Evolutionary conservation across 345 rosid species (phyloP).

Genomic region (Iberis pinnata): DNA sequence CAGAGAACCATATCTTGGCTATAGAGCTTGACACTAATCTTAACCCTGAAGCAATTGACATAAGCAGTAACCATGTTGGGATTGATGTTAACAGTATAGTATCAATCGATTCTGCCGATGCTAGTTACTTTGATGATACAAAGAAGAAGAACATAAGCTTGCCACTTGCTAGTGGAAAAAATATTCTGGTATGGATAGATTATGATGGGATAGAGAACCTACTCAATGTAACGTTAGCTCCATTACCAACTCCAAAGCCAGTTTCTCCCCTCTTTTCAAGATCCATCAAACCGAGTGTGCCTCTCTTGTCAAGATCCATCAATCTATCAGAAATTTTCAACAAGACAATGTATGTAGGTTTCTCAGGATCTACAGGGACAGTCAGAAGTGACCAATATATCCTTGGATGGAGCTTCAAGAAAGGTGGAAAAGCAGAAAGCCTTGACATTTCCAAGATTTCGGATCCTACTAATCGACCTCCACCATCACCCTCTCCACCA

Average conservation of each 20-base stretch:
- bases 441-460: constrained; percentile 36
- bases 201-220: constrained; percentile 33
- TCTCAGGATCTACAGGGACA: constrained; percentile 50
- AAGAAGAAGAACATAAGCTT: constrained; percentile 18
- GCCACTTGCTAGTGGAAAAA: constrained; percentile 32
- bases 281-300: constrained; percentile 34
- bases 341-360: constrained; percentile 48
- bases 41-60: constrained; percentile 30
- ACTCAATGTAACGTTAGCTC: constrained; percentile 44
- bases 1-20: constrained; percentile 42
- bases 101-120: constrained; percentile 25
- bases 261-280: background rate
- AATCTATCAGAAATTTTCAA: constrained; percentile 39
- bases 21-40: constrained; percentile 45
- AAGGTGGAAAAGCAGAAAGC: constrained; percentile 37
- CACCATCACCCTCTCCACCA: constrained; percentile 33
- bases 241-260: constrained; percentile 18
- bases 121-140: constrained; percentile 26
- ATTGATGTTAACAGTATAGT: constrained; percentile 41
- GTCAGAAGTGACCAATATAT: constrained; percentile 38
- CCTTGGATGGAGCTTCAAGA: constrained; percentile 60
- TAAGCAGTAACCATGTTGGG: constrained; percentile 45
- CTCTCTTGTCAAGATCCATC: constrained; percentile 42
- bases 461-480: constrained; percentile 8
- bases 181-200: constrained; percentile 52